phyloP scores from a whole-genome alignment of 805 yeast genomes.

The Yarrowia yakushimensis region DNA sequence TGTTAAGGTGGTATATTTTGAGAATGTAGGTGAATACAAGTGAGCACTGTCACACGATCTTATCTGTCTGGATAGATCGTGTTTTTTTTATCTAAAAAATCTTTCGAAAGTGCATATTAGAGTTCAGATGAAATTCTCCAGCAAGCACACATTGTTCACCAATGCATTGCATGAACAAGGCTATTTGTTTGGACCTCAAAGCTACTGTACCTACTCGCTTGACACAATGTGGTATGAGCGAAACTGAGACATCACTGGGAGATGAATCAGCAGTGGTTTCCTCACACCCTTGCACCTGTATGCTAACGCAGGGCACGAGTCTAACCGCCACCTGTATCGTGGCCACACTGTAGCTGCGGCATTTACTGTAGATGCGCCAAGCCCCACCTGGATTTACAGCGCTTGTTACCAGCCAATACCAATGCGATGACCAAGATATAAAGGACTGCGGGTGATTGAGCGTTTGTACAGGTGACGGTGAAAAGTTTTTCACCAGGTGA shows the following conservation, averaged over 20 bases:
- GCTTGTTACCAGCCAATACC: neutral
- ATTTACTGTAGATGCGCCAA: constrained; percentile 21
- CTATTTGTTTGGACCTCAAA: neutral
- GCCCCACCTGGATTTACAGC: neutral
- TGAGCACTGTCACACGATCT: no score
- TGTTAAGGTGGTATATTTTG: neutral
- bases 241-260: neutral
- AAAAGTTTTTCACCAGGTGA: neutral
- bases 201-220: neutral
- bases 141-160: neutral
- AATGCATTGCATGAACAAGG: constrained; percentile 3
- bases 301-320: neutral
- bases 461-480: neutral
- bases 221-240: neutral
- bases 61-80: neutral
- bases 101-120: neutral
- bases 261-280: no score
- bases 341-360: constrained; percentile 3
- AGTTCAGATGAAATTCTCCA: neutral
- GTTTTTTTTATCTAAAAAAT: neutral
- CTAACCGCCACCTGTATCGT: neutral
- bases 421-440: neutral
- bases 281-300: neutral
- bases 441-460: neutral
- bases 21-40: neutral